phyloP scores from a whole-genome alignment of 139 green algal genomes.

The Edaphochlamys debaryana region DNA sequence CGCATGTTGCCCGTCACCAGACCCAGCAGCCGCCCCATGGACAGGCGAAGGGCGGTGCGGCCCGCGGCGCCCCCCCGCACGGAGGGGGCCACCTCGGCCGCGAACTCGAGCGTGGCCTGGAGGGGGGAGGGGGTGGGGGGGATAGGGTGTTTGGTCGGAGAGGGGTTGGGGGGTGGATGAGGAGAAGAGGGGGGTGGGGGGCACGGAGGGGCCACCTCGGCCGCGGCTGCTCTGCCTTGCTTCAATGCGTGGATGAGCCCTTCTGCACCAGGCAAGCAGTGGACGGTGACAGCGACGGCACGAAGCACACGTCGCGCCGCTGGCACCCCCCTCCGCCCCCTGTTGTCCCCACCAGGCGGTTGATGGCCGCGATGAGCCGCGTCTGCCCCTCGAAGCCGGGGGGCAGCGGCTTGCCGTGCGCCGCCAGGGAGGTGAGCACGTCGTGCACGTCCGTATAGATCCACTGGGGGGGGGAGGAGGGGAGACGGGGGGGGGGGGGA shows the following conservation, averaged over 20 bases:
- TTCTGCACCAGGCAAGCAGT: no score
- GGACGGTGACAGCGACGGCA: no score
- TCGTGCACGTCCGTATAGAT: slow-evolving; percentile 60
- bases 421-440: slow-evolving; percentile 62
- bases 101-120: slow-evolving; percentile 70
- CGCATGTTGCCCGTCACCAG: slow-evolving; percentile 72
- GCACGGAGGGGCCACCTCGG: no score
- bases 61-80: slow-evolving; percentile 47
- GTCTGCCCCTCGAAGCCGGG: background rate
- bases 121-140: no score
- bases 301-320: no score
- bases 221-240: no score
- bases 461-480: background rate
- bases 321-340: background rate
- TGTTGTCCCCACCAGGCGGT: slow-evolving; percentile 43
- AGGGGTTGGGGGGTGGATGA: background rate
- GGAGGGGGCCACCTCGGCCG: slow-evolving; percentile 40
- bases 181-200: background rate
- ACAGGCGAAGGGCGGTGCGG: slow-evolving; percentile 66
- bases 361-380: slow-evolving; percentile 30
- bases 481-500: background rate
- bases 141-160: background rate
- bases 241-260: no score
- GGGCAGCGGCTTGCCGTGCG: slow-evolving; percentile 72
- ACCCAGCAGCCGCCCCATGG: slow-evolving; percentile 62